Percentiles rank a stretch among this genome's conserved stretches.
Evolutionary conservation across 345 rosid genomes (phyloP).

Genomic region (Bruguiera gymnorhiza): DNA sequence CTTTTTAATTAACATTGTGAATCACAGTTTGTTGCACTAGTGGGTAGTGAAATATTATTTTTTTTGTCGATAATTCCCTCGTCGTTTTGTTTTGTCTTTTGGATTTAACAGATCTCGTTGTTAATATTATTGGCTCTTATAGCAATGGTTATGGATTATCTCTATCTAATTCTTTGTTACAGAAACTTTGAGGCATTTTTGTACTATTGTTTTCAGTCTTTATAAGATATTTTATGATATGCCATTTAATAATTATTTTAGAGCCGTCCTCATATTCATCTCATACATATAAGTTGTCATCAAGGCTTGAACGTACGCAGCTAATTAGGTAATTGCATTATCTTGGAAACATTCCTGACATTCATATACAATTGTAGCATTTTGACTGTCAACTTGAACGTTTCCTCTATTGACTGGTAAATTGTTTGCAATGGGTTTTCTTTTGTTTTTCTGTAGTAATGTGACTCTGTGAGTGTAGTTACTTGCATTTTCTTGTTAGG

Average conservation of each 20-base stretch:
- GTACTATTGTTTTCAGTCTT: background rate
- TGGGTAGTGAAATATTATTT: background rate
- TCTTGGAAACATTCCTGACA: background rate
- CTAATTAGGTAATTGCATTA: background rate
- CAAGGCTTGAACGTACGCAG: background rate
- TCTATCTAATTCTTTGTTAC: background rate
- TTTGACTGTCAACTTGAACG: background rate
- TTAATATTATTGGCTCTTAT: no score
- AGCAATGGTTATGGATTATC: background rate
- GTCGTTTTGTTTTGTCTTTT: background rate
- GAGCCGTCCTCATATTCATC: background rate
- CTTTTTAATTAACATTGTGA: background rate
- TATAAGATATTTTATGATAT: background rate
- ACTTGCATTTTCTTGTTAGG: conserved; percentile 8
- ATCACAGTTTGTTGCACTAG: background rate
- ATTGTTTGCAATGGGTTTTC: no score
- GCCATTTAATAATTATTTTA: no score
- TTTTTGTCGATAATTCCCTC: background rate
- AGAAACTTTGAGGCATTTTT: background rate
- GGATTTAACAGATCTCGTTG: conserved; percentile 8
- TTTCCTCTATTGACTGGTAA: no score
- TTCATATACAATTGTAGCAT: background rate
- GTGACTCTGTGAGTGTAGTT: no score
- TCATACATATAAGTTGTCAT: background rate
- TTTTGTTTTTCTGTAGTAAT: no score